A percentile compares a stretch with the other conserved stretches of the same genome.
Conservation (phyloP, 768 basidiomycete genomes). For the Hemileccinum impolitum region DNA sequence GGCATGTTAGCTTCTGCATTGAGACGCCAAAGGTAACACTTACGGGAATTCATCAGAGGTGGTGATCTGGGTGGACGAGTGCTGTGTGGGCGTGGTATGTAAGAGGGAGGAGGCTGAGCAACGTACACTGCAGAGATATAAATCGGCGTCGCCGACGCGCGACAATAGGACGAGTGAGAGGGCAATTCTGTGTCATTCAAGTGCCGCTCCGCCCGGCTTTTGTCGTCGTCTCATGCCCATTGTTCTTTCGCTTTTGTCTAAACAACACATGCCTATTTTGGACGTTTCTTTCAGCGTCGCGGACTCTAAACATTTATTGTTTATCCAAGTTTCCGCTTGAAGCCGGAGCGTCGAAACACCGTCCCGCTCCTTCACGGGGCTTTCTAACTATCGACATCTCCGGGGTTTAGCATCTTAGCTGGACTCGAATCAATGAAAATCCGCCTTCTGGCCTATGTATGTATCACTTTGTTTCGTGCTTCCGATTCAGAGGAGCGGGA, state of each 20-base stretch:
- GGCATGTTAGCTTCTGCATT: not conserved
- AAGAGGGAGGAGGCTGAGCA: not conserved
- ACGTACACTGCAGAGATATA: slow-evolving; percentile 13
- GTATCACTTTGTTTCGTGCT: too few species aligned
- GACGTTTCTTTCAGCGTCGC: slow-evolving; percentile 16
- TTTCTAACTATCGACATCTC: too few species aligned
- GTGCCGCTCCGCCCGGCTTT: slow-evolving; percentile 9
- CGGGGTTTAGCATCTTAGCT: too few species aligned
- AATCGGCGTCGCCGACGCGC: slow-evolving; percentile 15
- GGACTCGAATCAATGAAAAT: too few species aligned
- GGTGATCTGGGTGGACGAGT: slow-evolving; percentile 7
- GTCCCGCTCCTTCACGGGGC: too few species aligned
- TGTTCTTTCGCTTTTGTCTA: slow-evolving; percentile 21
- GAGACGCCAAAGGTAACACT: slow-evolving; percentile 1
- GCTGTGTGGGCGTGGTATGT: too few species aligned
- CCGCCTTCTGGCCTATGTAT: too few species aligned
- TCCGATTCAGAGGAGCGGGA: too few species aligned
- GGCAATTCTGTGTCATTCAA: too few species aligned
- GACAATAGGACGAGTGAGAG: slow-evolving; percentile 12
- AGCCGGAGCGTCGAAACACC: too few species aligned
- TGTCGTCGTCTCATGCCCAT: slow-evolving; percentile 19
- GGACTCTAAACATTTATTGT: slow-evolving; percentile 13
- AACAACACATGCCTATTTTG: slow-evolving; percentile 22
- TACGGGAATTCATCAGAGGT: slow-evolving; percentile 23
- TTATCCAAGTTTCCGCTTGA: slow-evolving; percentile 8